phyloP scores from a whole-genome alignment of 164 flowering plant species.

The Aristolochia californica region DNA sequence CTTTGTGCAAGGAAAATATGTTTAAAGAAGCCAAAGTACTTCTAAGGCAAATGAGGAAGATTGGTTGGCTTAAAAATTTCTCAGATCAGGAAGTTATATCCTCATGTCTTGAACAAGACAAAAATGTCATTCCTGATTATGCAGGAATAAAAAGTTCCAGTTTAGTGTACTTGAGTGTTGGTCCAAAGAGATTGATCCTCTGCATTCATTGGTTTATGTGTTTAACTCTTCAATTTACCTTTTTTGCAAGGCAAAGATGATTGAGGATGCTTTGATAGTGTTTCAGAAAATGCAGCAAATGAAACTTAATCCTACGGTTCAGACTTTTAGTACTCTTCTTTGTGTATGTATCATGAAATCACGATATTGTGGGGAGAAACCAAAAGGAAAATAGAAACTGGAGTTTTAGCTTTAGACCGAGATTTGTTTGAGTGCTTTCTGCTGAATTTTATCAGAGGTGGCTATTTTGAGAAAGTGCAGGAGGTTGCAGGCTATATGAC shows the following conservation, averaged over 20 bases:
- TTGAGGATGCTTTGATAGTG: constrained; percentile 56
- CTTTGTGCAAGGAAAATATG: constrained; percentile 41
- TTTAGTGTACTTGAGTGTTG: constrained; percentile 31
- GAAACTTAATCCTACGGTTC: constrained; percentile 45
- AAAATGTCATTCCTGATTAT: not conserved
- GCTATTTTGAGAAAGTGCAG: constrained; percentile 84
- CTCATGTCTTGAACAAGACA: constrained; percentile 11
- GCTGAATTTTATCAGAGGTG: constrained; percentile 62
- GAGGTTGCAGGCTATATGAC: constrained; percentile 54
- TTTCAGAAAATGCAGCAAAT: constrained; percentile 47
- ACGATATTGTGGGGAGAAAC: constrained; percentile 87
- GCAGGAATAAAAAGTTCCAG: constrained; percentile 14
- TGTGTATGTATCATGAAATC: constrained; percentile 62
- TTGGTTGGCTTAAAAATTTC: constrained; percentile 17
- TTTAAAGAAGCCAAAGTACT: constrained; percentile 46
- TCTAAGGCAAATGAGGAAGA: constrained; percentile 46
- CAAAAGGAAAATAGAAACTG: constrained; percentile 40
- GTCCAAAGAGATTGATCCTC: constrained; percentile 20
- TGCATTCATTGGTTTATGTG: constrained; percentile 26
- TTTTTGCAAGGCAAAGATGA: constrained; percentile 80
- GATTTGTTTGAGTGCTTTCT: constrained; percentile 57
- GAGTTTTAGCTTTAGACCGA: constrained; percentile 21
- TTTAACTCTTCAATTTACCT: constrained; percentile 66
- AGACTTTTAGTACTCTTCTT: constrained; percentile 55
- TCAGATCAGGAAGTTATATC: constrained; percentile 24